These are phyloP conservation scores for Calycina marina DNA, from an alignment of 2,329 filamentous ascomycete genomes.

Conservation along the genomic window DNA sequence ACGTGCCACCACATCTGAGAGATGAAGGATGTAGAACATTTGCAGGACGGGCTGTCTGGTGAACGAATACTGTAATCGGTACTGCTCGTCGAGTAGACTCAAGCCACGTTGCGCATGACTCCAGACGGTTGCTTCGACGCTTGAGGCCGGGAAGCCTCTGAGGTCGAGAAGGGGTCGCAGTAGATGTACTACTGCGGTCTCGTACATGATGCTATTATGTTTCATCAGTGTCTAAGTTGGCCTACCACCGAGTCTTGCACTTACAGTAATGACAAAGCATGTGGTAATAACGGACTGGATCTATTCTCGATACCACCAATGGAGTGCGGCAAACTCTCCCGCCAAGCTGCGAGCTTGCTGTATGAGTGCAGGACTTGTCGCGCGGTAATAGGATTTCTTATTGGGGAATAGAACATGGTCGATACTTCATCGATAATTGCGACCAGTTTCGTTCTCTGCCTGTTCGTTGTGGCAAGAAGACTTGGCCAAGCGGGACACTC, in stretches of 20 bases:
- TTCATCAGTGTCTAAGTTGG: constrained; percentile 6
- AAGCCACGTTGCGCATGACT: constrained; percentile 21
- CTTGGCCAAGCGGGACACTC: constrained; percentile 12
- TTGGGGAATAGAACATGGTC: constrained; percentile 15
- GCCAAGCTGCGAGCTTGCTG: constrained; percentile 18
- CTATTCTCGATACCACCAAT: constrained; percentile 14
- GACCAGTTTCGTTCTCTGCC: constrained; percentile 19
- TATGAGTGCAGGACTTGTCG: constrained; percentile 16
- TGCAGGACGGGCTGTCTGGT: constrained; percentile 23
- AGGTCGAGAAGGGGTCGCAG: constrained; percentile 20
- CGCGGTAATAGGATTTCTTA: constrained; percentile 10
- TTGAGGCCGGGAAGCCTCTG: constrained; percentile 12
- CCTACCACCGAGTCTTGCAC: constrained; percentile 5
- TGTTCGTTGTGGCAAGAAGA: constrained; percentile 18
- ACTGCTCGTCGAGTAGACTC: constrained; percentile 19
- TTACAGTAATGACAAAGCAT: constrained; percentile 22
- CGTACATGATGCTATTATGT: constrained; percentile 20
- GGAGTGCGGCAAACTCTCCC: constrained; percentile 13
- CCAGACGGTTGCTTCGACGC: constrained; percentile 18
- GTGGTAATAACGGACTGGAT: constrained; percentile 16
- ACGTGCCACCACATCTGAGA: constrained; percentile 20
- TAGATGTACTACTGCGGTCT: constrained; percentile 18
- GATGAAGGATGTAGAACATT: constrained; percentile 21
- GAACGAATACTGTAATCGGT: constrained; percentile 17
- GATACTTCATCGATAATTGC: constrained; percentile 16